Percentiles rank a stretch among this genome's conserved stretches.
phyloP scores from a whole-genome alignment of 139 green algal species.

The Asterochloris sp. region DNA sequence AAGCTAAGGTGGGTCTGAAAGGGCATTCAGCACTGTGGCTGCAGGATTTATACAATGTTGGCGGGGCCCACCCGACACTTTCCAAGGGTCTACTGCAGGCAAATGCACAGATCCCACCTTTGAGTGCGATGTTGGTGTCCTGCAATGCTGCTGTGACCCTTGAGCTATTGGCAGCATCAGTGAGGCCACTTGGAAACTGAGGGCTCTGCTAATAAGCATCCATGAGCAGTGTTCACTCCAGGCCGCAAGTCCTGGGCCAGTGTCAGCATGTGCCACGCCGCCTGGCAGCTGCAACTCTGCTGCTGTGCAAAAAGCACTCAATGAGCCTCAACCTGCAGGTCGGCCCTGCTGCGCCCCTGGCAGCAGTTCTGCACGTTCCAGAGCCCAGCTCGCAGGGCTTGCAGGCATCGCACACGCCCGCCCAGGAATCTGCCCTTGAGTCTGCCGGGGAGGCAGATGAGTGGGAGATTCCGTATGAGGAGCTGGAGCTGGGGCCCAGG shows the following conservation, averaged over 20 bases:
- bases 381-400: background rate
- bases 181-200: background rate
- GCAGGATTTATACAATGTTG: background rate
- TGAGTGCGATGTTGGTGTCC: too few species aligned
- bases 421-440: background rate
- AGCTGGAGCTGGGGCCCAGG: slow-evolving; percentile 61
- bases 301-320: background rate
- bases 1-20: background rate
- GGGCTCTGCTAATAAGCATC: background rate
- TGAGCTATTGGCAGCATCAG: too few species aligned
- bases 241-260: background rate
- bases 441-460: slow-evolving; percentile 19
- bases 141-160: too few species aligned
- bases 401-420: background rate
- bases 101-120: too few species aligned
- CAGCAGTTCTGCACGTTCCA: background rate
- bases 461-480: slow-evolving; percentile 67
- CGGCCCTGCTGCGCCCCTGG: background rate
- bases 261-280: background rate
- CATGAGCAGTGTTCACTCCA: background rate
- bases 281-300: background rate
- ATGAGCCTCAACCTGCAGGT: background rate
- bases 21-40: background rate
- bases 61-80: too few species aligned
- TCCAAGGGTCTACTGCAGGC: too few species aligned